Evolutionary conservation across 495 filamentous ascomycete species (phyloP).

Genomic region (Podospora pseudoanserina): DNA sequence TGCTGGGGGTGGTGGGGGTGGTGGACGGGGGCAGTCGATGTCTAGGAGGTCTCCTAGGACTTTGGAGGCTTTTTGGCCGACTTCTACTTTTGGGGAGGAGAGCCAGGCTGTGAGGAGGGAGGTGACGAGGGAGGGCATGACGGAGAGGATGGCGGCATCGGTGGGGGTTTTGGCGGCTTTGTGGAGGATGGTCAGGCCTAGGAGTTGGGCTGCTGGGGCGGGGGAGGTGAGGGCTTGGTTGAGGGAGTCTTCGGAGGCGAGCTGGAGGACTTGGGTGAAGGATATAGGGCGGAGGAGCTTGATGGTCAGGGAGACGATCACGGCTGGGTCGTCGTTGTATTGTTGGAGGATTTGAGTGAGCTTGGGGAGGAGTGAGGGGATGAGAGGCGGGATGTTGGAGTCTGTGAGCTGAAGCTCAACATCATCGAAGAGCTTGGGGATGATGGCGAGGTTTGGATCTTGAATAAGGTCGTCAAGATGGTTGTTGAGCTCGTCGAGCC

Average conservation of each 20-base stretch:
- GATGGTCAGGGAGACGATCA: conserved; percentile 48
- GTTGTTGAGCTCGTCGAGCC: conserved; percentile 46
- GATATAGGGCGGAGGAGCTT: conserved; percentile 51
- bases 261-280: conserved; percentile 50
- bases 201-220: conserved; percentile 61
- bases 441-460: conserved; percentile 36
- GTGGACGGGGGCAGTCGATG: conserved; percentile 57
- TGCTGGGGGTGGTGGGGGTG: conserved; percentile 36
- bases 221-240: conserved; percentile 56
- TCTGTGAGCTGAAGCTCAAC: conserved; percentile 54
- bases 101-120: conserved; percentile 70
- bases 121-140: conserved; percentile 57
- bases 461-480: conserved; percentile 47
- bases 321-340: conserved; percentile 48
- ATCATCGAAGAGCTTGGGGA: conserved; percentile 50
- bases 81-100: conserved; percentile 62
- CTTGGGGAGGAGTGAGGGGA: conserved; percentile 47
- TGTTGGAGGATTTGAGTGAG: conserved; percentile 47
- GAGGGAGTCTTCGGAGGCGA: conserved; percentile 53
- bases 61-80: conserved; percentile 64
- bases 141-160: conserved; percentile 66
- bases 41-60: conserved; percentile 68
- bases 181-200: conserved; percentile 65
- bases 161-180: conserved; percentile 61
- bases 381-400: conserved; percentile 44